These are phyloP conservation scores for Cutaneotrichosporon dermatis DNA, from an alignment of 1,284 basidiomycete species.

Conservation along the genomic window DNA sequence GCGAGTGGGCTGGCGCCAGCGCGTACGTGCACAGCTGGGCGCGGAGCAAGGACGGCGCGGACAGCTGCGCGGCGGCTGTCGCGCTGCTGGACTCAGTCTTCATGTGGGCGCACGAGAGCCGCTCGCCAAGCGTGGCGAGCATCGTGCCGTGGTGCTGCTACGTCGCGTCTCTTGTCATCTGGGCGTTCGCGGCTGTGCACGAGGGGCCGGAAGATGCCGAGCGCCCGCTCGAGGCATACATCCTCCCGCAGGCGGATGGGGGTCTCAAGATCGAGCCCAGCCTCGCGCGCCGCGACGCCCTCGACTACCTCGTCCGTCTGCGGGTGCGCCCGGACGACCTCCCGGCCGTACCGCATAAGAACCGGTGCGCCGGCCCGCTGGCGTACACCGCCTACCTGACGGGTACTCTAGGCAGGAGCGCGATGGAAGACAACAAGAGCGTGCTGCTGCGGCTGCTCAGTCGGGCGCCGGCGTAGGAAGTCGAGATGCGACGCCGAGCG, in stretches of 20 bases:
- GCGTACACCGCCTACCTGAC: constrained; percentile 28
- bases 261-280: constrained; percentile 22
- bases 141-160: constrained; percentile 5
- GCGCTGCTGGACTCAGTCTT: constrained; percentile 1
- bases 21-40: constrained; percentile 25
- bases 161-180: constrained; percentile 15
- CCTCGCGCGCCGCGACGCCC: constrained; percentile 22
- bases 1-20: constrained; percentile 25
- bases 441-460: constrained; percentile 18
- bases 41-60: constrained; percentile 20
- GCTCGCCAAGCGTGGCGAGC: not conserved
- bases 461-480: too few species aligned
- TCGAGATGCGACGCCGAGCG: too few species aligned
- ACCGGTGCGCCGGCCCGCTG: constrained; percentile 22
- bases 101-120: constrained; percentile 4
- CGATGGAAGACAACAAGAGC: constrained; percentile 23
- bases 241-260: not conserved
- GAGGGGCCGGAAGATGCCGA: constrained; percentile 17
- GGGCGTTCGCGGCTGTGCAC: constrained; percentile 22
- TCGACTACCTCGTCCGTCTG: constrained; percentile 19
- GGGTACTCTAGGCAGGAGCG: constrained; percentile 20
- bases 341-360: constrained; percentile 17
- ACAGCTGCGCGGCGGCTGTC: constrained; percentile 18
- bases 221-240: not conserved
- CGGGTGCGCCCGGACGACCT: constrained; percentile 1